A percentile compares a stretch with the other conserved stretches of the same genome.
These are phyloP conservation scores for Veloporphyrellus conicus DNA, from an alignment of 1,284 basidiomycete genomes.

Conservation along the genomic window DNA sequence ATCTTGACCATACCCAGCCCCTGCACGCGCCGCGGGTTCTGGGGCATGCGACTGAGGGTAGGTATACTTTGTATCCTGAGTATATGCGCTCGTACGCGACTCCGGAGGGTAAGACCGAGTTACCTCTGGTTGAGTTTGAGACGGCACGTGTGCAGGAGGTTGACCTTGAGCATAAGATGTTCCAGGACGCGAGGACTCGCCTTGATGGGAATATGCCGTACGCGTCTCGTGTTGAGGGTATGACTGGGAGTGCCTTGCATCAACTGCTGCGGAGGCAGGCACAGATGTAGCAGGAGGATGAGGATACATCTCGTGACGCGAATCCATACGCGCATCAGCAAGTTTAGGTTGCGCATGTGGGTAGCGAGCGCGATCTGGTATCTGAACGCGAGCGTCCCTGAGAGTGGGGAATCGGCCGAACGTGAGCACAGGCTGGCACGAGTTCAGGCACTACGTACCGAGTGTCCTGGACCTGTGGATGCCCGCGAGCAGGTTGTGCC, in stretches of 20 bases:
- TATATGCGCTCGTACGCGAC: constrained; percentile 23
- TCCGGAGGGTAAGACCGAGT: constrained; percentile 22
- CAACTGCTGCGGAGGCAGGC: constrained; percentile 15
- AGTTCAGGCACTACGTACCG: constrained; percentile 20
- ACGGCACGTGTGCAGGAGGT: constrained; percentile 9
- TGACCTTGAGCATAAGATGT: constrained; percentile 24
- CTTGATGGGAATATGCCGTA: constrained; percentile 20
- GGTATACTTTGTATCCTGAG: constrained; percentile 24
- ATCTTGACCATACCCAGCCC: constrained; percentile 16
- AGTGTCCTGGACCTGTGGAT: constrained; percentile 22
- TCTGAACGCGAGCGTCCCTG: constrained; percentile 25
- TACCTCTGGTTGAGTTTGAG: constrained; percentile 19
- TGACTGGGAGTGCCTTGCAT: constrained; percentile 24
- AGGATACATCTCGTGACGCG: constrained; percentile 28
- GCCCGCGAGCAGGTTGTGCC: constrained; percentile 16
- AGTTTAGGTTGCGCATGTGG: constrained; percentile 20
- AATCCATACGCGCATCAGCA: constrained; percentile 25
- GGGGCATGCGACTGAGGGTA: constrained; percentile 21
- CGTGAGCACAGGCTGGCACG: background rate
- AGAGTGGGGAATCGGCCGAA: constrained; percentile 4
- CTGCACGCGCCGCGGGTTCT: constrained; percentile 18
- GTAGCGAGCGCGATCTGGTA: constrained; percentile 26
- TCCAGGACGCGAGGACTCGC: constrained; percentile 21
- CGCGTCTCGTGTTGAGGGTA: constrained; percentile 27
- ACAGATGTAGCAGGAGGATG: constrained; percentile 17